A percentile compares a stretch with the other conserved stretches of the same genome.
phyloP scores from a whole-genome alignment of 257 asterid genomes.

The Solanum acaule region DNA sequence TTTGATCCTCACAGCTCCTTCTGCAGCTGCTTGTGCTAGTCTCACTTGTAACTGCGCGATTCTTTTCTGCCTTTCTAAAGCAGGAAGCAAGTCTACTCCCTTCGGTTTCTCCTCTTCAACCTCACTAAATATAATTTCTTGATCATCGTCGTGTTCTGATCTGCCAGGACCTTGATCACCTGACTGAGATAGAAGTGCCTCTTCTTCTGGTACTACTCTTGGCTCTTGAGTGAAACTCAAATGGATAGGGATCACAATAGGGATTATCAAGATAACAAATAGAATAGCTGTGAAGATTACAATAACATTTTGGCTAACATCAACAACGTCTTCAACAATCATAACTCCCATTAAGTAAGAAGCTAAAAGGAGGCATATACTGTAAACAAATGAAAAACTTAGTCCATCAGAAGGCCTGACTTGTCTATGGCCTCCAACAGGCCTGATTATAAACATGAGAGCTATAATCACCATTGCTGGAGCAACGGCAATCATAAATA shows the following conservation, averaged over 20 bases:
- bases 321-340: slow-evolving; percentile 41
- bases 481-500: slow-evolving; percentile 58
- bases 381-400: slow-evolving; percentile 29
- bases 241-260: slow-evolving; percentile 29
- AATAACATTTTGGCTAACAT: slow-evolving; percentile 19
- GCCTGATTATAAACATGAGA: slow-evolving; percentile 42
- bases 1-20: slow-evolving; percentile 57
- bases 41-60: slow-evolving; percentile 39
- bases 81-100: slow-evolving; percentile 40
- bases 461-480: slow-evolving; percentile 48
- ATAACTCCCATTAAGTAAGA: slow-evolving; percentile 51
- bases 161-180: slow-evolving; percentile 26
- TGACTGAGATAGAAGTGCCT: slow-evolving; percentile 25
- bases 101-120: slow-evolving; percentile 49
- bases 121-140: slow-evolving; percentile 42
- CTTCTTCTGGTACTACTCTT: slow-evolving; percentile 16
- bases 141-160: slow-evolving; percentile 10
- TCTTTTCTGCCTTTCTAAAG: slow-evolving; percentile 42
- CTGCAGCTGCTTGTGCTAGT: slow-evolving; percentile 63
- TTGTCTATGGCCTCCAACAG: slow-evolving; percentile 57
- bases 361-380: slow-evolving; percentile 39
- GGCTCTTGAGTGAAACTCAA: slow-evolving; percentile 17
- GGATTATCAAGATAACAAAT: slow-evolving; percentile 28
- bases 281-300: slow-evolving; percentile 30
- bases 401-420: slow-evolving; percentile 27